Evolutionary conservation across 768 basidiomycete species (phyloP), one percentile per base, ranked within the genome.

Genomic region (Mycena albidolilacea): DNA sequence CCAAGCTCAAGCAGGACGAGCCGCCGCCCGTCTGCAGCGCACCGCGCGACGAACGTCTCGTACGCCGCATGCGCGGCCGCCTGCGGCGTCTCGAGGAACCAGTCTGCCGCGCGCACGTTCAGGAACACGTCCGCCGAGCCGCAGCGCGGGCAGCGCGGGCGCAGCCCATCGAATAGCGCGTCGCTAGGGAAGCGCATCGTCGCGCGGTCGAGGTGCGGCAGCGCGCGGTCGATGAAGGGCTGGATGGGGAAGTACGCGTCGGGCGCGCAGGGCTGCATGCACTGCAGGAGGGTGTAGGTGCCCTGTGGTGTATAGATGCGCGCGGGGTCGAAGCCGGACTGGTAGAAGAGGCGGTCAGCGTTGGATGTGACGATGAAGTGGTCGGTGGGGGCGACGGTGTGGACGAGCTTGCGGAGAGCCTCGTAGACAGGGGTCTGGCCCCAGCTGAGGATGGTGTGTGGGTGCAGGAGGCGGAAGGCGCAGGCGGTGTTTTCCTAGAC

Each of bases 231-330:
- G 67, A 68, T 60, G 46, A 48, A 68, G 5, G 67, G 67, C 44
- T 68, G 58, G 67, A 68, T 68, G 37, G 67, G 67, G 67, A 68
- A 68, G 67, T 60, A 68, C 19, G 58, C 43, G 67, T 68, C 44
- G 4, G 67, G 67, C 2, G 44, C 7, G 67, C 67, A 68, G 6
- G 67, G 58, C 12, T 41, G 9, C 48, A 48, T 68, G 58, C 67
- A 68, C 52, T 68, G 67, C 46, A 68, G 43, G 35, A 68, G 67
- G 1, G 55, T 38, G 37, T 68, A 68, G 37, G 35, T 46, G 37
- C 67, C 58, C 19, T 68, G 67, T 2, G 57, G 44, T 0, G 67
- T 68, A 58, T 68, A 68, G 21, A 68, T 60, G 14, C 46, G 67
- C 37, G 67, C 58, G 46, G 67, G 67, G 58, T 68, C 58, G 46